phyloP scores from a whole-genome alignment of 192 early-diverging fungal species.

The Podila epicladia region DNA sequence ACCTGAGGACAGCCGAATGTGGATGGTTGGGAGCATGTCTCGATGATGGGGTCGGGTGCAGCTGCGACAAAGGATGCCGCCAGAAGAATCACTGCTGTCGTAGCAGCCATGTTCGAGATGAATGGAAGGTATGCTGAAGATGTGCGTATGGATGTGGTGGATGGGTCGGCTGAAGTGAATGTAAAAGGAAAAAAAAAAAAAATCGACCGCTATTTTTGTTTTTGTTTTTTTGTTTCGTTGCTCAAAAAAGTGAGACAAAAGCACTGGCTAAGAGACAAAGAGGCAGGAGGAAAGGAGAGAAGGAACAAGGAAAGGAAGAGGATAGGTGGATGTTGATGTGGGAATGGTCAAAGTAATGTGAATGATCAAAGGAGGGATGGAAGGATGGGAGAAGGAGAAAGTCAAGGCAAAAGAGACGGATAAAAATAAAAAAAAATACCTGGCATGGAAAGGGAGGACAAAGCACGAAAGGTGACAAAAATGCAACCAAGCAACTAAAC shows the following conservation, averaged over 20 bases:
- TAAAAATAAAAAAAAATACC: background rate
- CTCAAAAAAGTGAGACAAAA: too few species aligned
- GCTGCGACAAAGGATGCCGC: background rate
- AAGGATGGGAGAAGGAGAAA: background rate
- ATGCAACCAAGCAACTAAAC: too few species aligned
- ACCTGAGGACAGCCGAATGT: constrained; percentile 19
- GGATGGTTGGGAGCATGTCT: constrained; percentile 9
- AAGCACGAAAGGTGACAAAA: background rate
- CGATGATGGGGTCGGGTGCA: constrained; percentile 12
- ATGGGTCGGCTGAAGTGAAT: background rate
- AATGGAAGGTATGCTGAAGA: background rate
- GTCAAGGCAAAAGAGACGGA: background rate
- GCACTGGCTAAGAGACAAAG: too few species aligned
- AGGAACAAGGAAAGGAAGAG: background rate
- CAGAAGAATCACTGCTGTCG: constrained; percentile 4
- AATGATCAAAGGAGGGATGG: background rate
- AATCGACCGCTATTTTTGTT: too few species aligned
- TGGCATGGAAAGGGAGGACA: background rate
- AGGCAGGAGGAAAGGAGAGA: background rate
- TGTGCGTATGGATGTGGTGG: background rate
- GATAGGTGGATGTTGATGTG: background rate
- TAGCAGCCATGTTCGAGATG: background rate
- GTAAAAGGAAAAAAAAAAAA: background rate
- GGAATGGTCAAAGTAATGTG: background rate
- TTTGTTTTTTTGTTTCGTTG: too few species aligned